These are phyloP conservation scores for Cladophialophora psammophila DNA, from an alignment of 2,329 filamentous ascomycete genomes.

Conservation along the genomic window DNA sequence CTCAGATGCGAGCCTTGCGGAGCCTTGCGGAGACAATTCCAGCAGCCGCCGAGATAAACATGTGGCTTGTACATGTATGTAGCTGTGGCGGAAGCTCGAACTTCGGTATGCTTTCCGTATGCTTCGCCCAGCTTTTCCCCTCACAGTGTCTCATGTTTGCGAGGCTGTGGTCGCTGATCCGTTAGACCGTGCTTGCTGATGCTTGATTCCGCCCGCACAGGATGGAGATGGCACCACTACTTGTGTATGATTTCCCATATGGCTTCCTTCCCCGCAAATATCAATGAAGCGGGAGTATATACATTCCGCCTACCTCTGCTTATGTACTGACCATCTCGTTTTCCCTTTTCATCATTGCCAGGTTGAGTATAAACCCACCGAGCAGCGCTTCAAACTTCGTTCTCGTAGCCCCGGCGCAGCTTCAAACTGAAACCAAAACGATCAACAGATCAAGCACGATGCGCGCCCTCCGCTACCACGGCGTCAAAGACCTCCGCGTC, in stretches of 20 bases:
- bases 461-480: slow-evolving; percentile 50
- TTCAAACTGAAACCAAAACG: not conserved
- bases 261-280: not conserved
- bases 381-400: not conserved
- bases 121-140: slow-evolving; percentile 8
- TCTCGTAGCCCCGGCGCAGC: not conserved
- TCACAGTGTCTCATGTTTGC: not conserved
- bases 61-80: too few relatives aligned
- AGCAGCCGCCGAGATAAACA: slow-evolving; percentile 17
- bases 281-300: not conserved
- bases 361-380: too few relatives aligned
- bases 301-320: not conserved
- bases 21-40: not conserved
- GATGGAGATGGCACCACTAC: not conserved
- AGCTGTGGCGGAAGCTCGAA: slow-evolving; percentile 1
- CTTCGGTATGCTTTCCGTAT: not conserved
- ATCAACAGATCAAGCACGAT: slow-evolving; percentile 34
- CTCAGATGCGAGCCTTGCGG: not conserved
- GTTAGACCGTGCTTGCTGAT: slow-evolving; percentile 8
- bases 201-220: not conserved
- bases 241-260: too few relatives aligned
- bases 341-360: not conserved
- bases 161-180: slow-evolving; percentile 9
- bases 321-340: not conserved
- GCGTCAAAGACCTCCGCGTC: slow-evolving; percentile 46